phyloP scores from a whole-genome alignment of 768 basidiomycete species.

The Mycena vulgaris region DNA sequence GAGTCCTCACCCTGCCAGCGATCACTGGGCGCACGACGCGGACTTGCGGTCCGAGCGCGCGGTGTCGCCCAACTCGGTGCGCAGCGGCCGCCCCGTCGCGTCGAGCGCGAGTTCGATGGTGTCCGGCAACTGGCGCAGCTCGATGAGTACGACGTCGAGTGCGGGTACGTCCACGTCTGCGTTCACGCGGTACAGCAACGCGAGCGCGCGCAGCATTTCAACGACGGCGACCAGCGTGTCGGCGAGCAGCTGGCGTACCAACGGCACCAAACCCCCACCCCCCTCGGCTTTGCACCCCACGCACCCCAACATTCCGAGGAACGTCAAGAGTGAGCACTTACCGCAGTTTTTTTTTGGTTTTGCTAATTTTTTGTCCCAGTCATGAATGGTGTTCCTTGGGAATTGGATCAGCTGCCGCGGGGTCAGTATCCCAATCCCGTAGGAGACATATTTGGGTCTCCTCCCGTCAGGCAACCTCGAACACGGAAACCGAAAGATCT shows the following conservation, averaged over 20 bases:
- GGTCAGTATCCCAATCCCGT: constrained; percentile 69
- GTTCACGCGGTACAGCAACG: constrained; percentile 87
- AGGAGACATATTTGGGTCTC: constrained; percentile 75
- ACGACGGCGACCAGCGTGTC: constrained; percentile 89
- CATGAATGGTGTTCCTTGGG: constrained; percentile 86
- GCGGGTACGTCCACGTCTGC: constrained; percentile 78
- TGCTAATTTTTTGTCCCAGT: constrained; percentile 57
- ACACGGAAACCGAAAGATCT: constrained; percentile 78
- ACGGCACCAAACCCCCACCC: constrained; percentile 45
- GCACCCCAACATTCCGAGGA: constrained; percentile 64
- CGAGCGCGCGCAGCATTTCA: constrained; percentile 79
- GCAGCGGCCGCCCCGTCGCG: constrained; percentile 65
- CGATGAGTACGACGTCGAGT: constrained; percentile 78
- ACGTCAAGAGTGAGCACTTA: constrained; percentile 85
- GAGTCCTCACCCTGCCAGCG: constrained; percentile 46
- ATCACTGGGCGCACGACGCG: constrained; percentile 50
- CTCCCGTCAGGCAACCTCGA: constrained; percentile 74
- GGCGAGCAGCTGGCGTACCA: constrained; percentile 79
- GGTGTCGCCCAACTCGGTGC: constrained; percentile 72
- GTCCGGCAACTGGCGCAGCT: constrained; percentile 85
- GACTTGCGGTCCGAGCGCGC: constrained; percentile 59
- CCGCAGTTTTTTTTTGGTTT: constrained; percentile 24
- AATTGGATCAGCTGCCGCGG: constrained; percentile 77
- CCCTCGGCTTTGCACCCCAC: constrained; percentile 40
- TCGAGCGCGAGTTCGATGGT: constrained; percentile 76